Base-by-base conservation (phyloP, 2,329 filamentous ascomycete species). In the Cryphonectria parasitica region DNA sequence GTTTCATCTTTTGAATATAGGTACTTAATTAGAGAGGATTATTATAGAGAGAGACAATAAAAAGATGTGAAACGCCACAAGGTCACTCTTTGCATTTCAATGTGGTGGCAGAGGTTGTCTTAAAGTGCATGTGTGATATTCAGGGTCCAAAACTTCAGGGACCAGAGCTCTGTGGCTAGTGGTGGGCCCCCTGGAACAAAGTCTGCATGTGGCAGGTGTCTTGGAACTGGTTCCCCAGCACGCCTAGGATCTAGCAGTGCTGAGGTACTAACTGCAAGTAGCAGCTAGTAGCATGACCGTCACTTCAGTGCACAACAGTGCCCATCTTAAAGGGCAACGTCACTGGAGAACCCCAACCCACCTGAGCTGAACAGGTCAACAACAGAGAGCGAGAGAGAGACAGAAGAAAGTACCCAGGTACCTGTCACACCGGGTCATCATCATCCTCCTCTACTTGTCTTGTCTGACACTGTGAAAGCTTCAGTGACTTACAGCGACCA, bases 61-160 rank as follows among this genome's bases (percentile, higher is more conserved):
- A 31, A 17, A 34, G 25, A 19, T 34, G 13, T 31, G 3, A 17
- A 58, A 4, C 15, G 31, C 19, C 28, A 31, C 5, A 31, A 17
- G 15, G 7, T 8, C 17, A 7, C 15, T 31, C 13, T 31, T 58
- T 31, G 54, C 54, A 58, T 58, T 28, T 58, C 15, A 34, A 31
- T 31, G 54, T 58, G 25, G 28, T 34, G 28, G 25, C 15, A 28
- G 11, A 17, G 25, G 49, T 22, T 45, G 43, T n/a, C 45, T 49
- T 10, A 7, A 10, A 45, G 7, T 49, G 7, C 45, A 49, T 1
- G 45, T 49, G 64, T 66, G 64, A 66, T 66, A 56, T 41, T 66
- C 64, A 66, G 64, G 64, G 64, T 56, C 64, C 41, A 36, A 36
- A 36, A 5, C 19, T 52, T 39, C 63, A 65, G 63, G 63, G 43